phyloP scores from a whole-genome alignment of 768 basidiomycete species.

The Termitomyces sp. region DNA sequence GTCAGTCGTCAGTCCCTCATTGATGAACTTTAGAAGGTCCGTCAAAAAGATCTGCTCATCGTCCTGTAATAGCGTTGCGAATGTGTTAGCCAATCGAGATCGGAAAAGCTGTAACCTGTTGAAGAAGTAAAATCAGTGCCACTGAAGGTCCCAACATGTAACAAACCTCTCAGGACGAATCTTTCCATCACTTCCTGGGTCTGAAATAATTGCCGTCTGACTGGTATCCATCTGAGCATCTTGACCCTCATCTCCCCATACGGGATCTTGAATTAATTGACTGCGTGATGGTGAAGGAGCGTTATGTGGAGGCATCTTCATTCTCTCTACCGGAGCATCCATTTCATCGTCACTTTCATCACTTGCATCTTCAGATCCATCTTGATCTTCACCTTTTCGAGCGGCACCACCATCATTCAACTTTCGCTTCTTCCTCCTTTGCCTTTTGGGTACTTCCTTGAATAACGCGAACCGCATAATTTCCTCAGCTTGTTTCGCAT shows the following conservation, averaged over 20 bases:
- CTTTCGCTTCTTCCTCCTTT: conserved; percentile 80
- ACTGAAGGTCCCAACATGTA: conserved; percentile 4
- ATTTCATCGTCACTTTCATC: conserved; percentile 43
- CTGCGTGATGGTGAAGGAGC: conserved; percentile 17
- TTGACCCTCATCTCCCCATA: conserved; percentile 65
- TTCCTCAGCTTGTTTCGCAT: conserved; percentile 87
- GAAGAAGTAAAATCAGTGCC: conserved; percentile 2
- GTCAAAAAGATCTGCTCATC: conserved; percentile 71
- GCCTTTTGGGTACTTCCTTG: conserved; percentile 90
- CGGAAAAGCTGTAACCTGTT: conserved; percentile 78
- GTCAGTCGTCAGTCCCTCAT: conserved; percentile 64
- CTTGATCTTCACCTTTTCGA: conserved; percentile 39
- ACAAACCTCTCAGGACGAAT: conserved; percentile 57
- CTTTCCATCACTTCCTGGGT: conserved; percentile 33
- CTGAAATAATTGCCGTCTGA: conserved; percentile 29
- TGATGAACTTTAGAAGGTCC: conserved; percentile 68
- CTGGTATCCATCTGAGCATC: conserved; percentile 58
- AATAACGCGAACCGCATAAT: conserved; percentile 97
- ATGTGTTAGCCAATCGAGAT: conserved; percentile 63
- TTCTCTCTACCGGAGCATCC: conserved; percentile 37
- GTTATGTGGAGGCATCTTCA: conserved; percentile 38
- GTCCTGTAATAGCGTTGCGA: conserved; percentile 62
- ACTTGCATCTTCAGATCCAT: conserved; percentile 48
- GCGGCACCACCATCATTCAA: conserved; percentile 61
- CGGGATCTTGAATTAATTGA: conserved; percentile 41